phyloP scores from a whole-genome alignment of 306 rosid species.

The Prunus davidiana region DNA sequence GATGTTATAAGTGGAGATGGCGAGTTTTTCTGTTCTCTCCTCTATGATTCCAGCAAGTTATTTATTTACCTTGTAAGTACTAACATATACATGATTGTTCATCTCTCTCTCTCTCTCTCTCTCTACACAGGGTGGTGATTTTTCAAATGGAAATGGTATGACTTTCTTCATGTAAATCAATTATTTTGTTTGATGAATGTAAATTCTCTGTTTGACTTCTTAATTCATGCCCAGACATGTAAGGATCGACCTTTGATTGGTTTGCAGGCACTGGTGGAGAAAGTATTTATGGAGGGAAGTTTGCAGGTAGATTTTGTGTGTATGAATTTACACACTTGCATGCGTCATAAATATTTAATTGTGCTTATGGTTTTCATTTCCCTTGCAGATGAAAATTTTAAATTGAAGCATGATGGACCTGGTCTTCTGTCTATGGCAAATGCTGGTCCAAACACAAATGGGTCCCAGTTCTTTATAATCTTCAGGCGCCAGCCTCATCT shows the following conservation, averaged over 20 bases:
- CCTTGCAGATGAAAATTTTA: constrained; percentile 86
- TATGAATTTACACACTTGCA: constrained; percentile 11
- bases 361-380: constrained; percentile 11
- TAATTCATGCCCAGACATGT: constrained; percentile 29
- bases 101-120: background rate
- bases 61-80: background rate
- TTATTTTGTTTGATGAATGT: constrained; percentile 20
- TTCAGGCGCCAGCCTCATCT: constrained; percentile 92
- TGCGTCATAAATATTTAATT: constrained; percentile 15
- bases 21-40: background rate
- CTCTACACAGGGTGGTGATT: constrained; percentile 88
- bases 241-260: constrained; percentile 42
- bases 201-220: constrained; percentile 29
- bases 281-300: constrained; percentile 94
- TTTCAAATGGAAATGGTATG: constrained; percentile 90
- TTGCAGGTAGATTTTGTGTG: constrained; percentile 59
- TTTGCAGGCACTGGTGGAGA: constrained; percentile 96
- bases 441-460: constrained; percentile 92
- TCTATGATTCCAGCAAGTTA: background rate
- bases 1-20: background rate
- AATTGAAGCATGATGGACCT: constrained; percentile 72
- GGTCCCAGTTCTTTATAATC: constrained; percentile 88
- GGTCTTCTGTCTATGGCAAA: constrained; percentile 98
- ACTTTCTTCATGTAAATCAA: constrained; percentile 22
- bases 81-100: background rate